Base-by-base conservation (phyloP, 2,329 filamentous ascomycete species). In the Simplicillium sp. region DNA sequence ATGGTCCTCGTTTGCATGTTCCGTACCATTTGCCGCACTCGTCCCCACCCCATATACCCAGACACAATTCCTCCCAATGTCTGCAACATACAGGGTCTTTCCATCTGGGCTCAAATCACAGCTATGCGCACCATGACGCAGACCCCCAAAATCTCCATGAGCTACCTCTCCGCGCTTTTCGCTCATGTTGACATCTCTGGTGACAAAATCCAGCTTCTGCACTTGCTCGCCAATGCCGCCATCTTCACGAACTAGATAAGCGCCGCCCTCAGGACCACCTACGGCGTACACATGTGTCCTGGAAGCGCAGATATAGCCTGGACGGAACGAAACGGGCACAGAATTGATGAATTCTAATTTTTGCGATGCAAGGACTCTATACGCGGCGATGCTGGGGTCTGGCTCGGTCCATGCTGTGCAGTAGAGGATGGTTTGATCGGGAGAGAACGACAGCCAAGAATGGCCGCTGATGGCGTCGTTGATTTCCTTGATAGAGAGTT, bases 21-120 rank as follows among this genome's bases (percentile, higher is more conserved):
- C 15, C 12, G 13, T 33, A n/a, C 15, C 31, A 33, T 13, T 15
- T 13, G 12, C 7, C 6, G 12, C 31, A 6, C 7, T 15, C 5
- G 31, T 13, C 31, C 7, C 37, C 34, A 48, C 35, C 11, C 36
- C 20, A 37, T 45, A 48, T 9, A 38, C 39, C 46, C 47, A 49
- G 36, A 48, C 40, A 38, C 46, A 48, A 41, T 49, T 46, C 36
- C 42, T 38, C 25, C 47, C 47, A 7, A 49, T 48, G 39, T 49
- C 47, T 1, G 47, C 46, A 18, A 49, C 46, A 37, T 46, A 49
- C 18, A 48, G 37, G 31, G 40, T 41, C 16, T 34, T 29, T 7
- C 46, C 46, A 41, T 48, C 46, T 13, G 46, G 46, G 34, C 44
- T 45, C 28, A 46, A 13, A 37, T 48, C 47, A 34, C 37, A 42